Conservation (phyloP, 352 stramenopile species). For the Halophytophthora batemanensis region DNA sequence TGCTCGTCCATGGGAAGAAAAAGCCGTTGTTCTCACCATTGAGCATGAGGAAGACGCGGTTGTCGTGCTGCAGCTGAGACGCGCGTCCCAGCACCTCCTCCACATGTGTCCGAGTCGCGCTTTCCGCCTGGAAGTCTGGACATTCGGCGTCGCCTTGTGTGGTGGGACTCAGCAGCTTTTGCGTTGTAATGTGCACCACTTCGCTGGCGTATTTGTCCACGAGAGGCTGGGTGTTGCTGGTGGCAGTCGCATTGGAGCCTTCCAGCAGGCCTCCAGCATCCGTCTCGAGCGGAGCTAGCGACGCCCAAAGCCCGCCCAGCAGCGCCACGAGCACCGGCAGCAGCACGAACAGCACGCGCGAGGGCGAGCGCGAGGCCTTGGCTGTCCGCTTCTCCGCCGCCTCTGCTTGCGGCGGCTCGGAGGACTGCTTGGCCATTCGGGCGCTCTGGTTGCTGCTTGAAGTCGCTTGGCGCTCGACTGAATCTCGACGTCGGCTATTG, state of each 20-base stretch:
- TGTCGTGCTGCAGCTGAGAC: conserved; percentile 26
- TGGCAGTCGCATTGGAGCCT: not conserved
- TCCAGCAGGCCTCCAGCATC: conserved; percentile 5
- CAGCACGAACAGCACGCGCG: conserved; percentile 30
- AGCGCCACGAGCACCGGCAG: conserved; percentile 33
- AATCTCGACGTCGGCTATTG: not conserved
- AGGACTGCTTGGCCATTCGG: not conserved
- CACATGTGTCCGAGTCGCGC: conserved; percentile 31
- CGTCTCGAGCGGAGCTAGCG: not conserved
- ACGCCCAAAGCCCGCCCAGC: conserved; percentile 25
- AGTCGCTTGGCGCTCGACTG: not conserved
- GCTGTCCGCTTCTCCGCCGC: too few species aligned
- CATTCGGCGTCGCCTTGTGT: conserved; percentile 15
- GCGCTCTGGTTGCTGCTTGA: not conserved
- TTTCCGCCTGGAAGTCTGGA: conserved; percentile 20
- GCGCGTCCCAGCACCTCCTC: conserved; percentile 29
- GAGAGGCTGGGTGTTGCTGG: conserved; percentile 14
- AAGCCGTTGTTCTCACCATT: conserved; percentile 65
- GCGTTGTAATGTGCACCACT: conserved; percentile 42
- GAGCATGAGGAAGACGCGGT: conserved; percentile 62
- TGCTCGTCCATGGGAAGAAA: conserved; percentile 33
- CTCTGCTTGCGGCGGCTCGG: too few species aligned
- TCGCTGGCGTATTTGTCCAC: conserved; percentile 60
- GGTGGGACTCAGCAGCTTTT: conserved; percentile 27
- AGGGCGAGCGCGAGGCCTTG: conserved; percentile 2